Base-by-base conservation (phyloP, 371 early-diverging fungal species). In the Saksenaea oblongispora region DNA sequence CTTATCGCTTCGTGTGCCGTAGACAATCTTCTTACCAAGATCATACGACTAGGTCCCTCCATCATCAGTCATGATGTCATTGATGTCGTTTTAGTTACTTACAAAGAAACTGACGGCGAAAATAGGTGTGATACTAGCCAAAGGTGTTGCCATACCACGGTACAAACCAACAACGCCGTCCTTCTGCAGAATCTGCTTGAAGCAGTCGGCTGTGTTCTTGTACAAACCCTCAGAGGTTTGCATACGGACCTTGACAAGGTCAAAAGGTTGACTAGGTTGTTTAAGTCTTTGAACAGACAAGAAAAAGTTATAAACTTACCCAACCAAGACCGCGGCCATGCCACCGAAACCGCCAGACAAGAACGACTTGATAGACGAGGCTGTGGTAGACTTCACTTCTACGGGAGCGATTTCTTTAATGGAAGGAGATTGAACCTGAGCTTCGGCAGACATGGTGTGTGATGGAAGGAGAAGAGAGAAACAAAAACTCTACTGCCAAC, bases 261-360 rank as follows among this genome's bases (percentile, higher is more conserved):
- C 94, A 63, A 94, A 88, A 51, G 95, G 95, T 78, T 92, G 91
- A 35, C 83, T 82, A 63, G 18, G 53, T 13, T 4, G 13, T 41
- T 47, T 17, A 22, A 31, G 13, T 5, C 26, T 57, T 41, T 15
- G 14, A 11, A 7, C 31, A 10, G 3, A 1, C n/a, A 59, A 36
- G 31, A 9, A 53, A 7, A 26, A 13, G 7, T 26, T 44, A 8
- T 24, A 34, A 7, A 64, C 68, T 72, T 75, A 82, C 82, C 88
- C 90, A 41, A 84, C 92, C 51, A 92, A 74, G 56, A 92, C 93
- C 58, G 87, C 73, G 31, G 87, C 83, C 73, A 93, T 89, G 69
- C 95, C 95, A 79, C 95, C 95, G 67, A 94, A 91, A 53, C 97
- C 98, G 68, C 98, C 98, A 18, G 95, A 91, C 70, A 98, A 75